Base-by-base conservation (phyloP, 768 basidiomycete genomes). In the Auricularia heimuer region DNA sequence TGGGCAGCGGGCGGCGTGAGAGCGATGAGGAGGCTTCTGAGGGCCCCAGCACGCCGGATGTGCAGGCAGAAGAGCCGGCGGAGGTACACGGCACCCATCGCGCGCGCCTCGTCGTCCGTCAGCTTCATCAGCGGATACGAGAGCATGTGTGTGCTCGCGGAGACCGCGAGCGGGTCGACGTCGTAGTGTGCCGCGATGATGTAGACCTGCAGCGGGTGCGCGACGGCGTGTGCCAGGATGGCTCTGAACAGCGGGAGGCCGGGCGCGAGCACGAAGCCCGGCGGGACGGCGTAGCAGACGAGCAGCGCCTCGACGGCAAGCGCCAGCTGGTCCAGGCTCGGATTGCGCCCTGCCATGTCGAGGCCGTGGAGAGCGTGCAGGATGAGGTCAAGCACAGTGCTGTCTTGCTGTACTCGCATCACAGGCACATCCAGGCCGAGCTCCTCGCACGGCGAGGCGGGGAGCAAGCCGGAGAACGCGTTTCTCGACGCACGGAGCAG, bases 271-370 rank as follows among this genome's bases (percentile, higher is more conserved):
- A 54, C 42, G 11, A 21, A n/a, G 35, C 18, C 14, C 29, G 37
- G 24, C 24, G 36, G 35, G 29, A 65, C 21, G n/a, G 54, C 64
- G 64, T 67, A 67, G 14, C 18, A 8, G 16, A 44, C 56, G 36
- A 64, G 24, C 24, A 60, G 47, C 4, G 63, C 60, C 47, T 45
- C 51, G 2, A 65, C n/a, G 21, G 64, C 47, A 3, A 8, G 44
- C 8, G 64, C 29, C 6, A 67, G 60, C n/a, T n/a, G 54, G 8
- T 36, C 4, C 16, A 67, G 60, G 10, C 18, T 35, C 12, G 90
- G 91, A 4, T 85, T 83, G 74, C 89, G 92, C 69, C 89, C 88
- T 29, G 84, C 79, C 71, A 86, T 89, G 10, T 89, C 83, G 71
- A 89, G 78, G 69, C 86, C 81, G 74, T 93, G 92, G 56, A 89